Evolutionary conservation across 495 filamentous ascomycete genomes (phyloP).

Genomic region (Oidiodendron maius): DNA sequence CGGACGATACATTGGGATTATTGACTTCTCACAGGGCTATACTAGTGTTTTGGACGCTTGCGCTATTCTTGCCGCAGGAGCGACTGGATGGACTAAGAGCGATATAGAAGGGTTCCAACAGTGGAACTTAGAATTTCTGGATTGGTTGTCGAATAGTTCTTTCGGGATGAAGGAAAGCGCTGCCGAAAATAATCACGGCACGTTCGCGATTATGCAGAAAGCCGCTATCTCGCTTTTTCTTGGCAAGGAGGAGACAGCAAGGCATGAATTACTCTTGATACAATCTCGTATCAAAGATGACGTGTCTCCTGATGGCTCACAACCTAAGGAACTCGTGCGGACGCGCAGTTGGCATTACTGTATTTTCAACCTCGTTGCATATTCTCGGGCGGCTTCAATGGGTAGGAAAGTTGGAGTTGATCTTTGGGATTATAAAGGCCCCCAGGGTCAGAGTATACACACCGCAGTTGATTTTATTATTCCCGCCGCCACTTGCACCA

Average conservation of each 20-base stretch:
- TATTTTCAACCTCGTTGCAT: slow-evolving; percentile 13
- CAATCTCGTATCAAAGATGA: slow-evolving; percentile 1
- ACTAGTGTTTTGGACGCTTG: slow-evolving; percentile 15
- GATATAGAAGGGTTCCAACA: slow-evolving; percentile 12
- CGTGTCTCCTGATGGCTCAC: slow-evolving; percentile 11
- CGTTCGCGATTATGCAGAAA: slow-evolving; percentile 13
- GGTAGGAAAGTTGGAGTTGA: slow-evolving; percentile 14
- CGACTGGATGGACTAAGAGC: slow-evolving; percentile 7
- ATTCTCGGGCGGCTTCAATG: slow-evolving; percentile 6
- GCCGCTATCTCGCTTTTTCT: slow-evolving; percentile 16
- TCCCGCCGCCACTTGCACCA: slow-evolving; percentile 13
- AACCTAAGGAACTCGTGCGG: slow-evolving; percentile 11
- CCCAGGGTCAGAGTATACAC: slow-evolving; percentile 12
- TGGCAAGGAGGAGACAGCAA: slow-evolving; percentile 8
- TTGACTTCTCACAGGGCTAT: slow-evolving; percentile 18
- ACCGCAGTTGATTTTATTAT: slow-evolving; percentile 14
- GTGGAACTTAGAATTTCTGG: slow-evolving; percentile 14
- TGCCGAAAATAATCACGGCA: slow-evolving; percentile 15
- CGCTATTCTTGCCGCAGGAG: slow-evolving; percentile 5
- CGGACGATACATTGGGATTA: slow-evolving; percentile 16
- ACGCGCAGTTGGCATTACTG: slow-evolving; percentile 21
- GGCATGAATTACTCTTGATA: slow-evolving; percentile 1
- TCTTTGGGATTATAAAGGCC: slow-evolving; percentile 12
- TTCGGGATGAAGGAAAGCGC: slow-evolving; percentile 12
- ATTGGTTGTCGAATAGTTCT: slow-evolving; percentile 12